A percentile compares a stretch with the other conserved stretches of the same genome.
Conservation (phyloP, 129 eudicot genomes). For the Arctium minus region DNA sequence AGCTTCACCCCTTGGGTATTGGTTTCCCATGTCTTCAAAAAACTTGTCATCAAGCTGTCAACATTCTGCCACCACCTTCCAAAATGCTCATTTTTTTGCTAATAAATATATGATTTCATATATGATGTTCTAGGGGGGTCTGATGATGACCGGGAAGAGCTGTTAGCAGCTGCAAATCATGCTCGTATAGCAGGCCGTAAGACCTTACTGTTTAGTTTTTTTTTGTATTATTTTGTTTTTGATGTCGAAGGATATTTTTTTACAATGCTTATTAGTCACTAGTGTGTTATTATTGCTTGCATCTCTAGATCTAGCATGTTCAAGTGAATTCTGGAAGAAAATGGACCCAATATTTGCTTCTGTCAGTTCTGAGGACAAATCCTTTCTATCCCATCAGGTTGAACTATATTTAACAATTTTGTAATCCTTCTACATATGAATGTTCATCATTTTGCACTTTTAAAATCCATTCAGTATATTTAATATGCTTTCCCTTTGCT, state of each 20-base stretch:
- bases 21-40: too few species aligned
- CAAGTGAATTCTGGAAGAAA: conserved; percentile 75
- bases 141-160: conserved; percentile 81
- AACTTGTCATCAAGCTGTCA: too few species aligned
- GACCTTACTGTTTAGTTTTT: neutral
- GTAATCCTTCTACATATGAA: neutral
- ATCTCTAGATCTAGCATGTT: conserved; percentile 56
- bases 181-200: conserved; percentile 63
- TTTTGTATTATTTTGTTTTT: neutral
- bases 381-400: conserved; percentile 65
- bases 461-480: neutral
- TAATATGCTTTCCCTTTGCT: neutral
- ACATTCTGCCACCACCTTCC: too few species aligned
- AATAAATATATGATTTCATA: neutral
- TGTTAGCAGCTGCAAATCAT: conserved; percentile 63
- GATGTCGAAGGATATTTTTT: neutral
- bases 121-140: conserved; percentile 53
- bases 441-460: neutral
- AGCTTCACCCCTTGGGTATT: too few species aligned
- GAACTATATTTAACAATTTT: conserved; percentile 5
- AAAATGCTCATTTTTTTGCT: neutral
- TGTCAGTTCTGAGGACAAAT: conserved; percentile 43
- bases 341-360: conserved; percentile 55
- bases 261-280: neutral
- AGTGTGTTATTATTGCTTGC: conserved; percentile 14